A percentile compares a stretch with the other conserved stretches of the same genome.
phyloP scores from a whole-genome alignment of 2,329 filamentous ascomycete genomes.

The Westerdykella aurantiaca region DNA sequence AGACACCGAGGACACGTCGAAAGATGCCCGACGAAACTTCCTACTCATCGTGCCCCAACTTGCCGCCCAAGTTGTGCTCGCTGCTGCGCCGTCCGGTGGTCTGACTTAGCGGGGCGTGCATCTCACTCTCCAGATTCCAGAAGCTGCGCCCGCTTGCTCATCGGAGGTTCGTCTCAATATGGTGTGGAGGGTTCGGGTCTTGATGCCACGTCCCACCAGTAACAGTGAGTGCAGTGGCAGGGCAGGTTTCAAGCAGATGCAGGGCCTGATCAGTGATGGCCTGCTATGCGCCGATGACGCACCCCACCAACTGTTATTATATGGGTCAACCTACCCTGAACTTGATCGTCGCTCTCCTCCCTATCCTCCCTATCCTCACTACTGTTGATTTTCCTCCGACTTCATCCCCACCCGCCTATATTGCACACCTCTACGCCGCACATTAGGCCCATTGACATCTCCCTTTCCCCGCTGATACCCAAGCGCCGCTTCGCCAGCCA shows the following conservation, averaged over 20 bases:
- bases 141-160: no score
- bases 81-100: no score
- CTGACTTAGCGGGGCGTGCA: no score
- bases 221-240: constrained; percentile 6
- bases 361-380: not conserved
- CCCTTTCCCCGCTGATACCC: constrained; percentile 1
- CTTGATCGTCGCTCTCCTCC: not conserved
- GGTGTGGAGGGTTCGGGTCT: no score
- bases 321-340: not conserved
- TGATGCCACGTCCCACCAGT: constrained; percentile 6
- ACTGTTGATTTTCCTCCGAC: not conserved
- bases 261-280: constrained; percentile 1
- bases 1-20: no score
- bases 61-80: no score
- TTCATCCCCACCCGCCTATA: not conserved
- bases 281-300: constrained; percentile 22
- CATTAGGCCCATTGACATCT: constrained; percentile 1
- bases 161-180: no score
- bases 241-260: constrained; percentile 1
- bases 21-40: no score
- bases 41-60: no score
- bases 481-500: constrained; percentile 8
- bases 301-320: constrained; percentile 8
- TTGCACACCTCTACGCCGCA: not conserved
- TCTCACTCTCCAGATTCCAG: no score